Evolutionary conservation across 805 yeast species (phyloP).

Genomic region (Lipomyces sp.): DNA sequence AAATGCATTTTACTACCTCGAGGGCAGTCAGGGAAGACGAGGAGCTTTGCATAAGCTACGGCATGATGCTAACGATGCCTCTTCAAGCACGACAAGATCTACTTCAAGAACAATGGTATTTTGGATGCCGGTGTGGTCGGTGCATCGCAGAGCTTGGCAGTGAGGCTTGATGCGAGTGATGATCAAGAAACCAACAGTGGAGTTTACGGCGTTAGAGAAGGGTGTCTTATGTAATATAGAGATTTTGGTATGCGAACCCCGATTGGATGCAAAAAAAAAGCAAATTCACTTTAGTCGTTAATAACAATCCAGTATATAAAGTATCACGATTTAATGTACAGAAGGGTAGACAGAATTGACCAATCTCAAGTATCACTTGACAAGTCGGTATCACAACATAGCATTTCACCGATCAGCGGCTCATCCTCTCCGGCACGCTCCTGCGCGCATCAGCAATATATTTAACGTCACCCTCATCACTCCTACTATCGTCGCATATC

Average conservation of each 20-base stretch:
- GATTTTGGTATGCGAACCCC: neutral
- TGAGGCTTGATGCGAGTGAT: neutral
- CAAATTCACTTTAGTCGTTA: neutral
- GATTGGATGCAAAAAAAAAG: neutral
- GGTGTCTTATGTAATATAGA: neutral
- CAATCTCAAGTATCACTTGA: neutral
- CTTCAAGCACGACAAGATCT: constrained; percentile 51
- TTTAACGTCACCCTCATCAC: neutral
- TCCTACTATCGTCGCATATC: neutral
- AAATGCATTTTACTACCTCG: constrained; percentile 52
- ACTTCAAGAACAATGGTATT: constrained; percentile 62
- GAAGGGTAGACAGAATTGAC: neutral
- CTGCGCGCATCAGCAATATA: neutral
- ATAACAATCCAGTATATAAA: no score
- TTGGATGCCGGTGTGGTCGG: constrained; percentile 57
- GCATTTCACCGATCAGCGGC: neutral
- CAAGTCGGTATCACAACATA: neutral
- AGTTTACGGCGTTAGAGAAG: neutral
- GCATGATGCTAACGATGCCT: constrained; percentile 53
- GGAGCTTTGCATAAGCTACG: constrained; percentile 66
- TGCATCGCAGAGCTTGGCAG: constrained; percentile 44
- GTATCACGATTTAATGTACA: no score
- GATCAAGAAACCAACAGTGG: neutral
- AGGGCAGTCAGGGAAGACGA: constrained; percentile 51
- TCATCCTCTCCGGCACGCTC: neutral